Percentiles rank a stretch among this genome's conserved stretches.
Evolutionary conservation across 208 protist genomes (phyloP).

Genomic region (Phytomonas francai): DNA sequence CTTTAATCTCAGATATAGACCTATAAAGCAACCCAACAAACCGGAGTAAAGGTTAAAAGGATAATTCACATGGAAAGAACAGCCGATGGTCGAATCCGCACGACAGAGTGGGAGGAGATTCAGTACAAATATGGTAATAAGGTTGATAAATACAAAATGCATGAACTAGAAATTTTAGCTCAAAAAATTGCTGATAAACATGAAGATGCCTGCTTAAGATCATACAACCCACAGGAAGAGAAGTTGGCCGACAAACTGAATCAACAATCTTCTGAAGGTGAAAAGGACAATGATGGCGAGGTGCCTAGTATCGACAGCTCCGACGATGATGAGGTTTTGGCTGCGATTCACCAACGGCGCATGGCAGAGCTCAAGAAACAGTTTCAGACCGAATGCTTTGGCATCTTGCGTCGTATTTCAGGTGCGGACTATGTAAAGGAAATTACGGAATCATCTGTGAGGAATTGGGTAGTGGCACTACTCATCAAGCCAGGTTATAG

Average conservation of each 20-base stretch:
- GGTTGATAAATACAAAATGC: constrained; percentile 76
- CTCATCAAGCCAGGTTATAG: constrained; percentile 62
- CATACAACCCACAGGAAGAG: constrained; percentile 71
- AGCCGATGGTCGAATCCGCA: constrained; percentile 74
- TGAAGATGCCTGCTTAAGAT: constrained; percentile 48
- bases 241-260: constrained; percentile 55
- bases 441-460: constrained; percentile 68
- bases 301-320: constrained; percentile 12
- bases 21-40: background rate
- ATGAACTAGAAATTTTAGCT: constrained; percentile 72
- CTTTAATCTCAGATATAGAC: background rate
- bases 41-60: background rate
- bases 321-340: constrained; percentile 71
- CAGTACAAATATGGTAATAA: constrained; percentile 88
- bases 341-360: constrained; percentile 41
- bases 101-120: constrained; percentile 89
- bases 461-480: constrained; percentile 59
- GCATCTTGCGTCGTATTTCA: constrained; percentile 54
- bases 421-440: constrained; percentile 70
- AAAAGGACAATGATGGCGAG: constrained; percentile 12
- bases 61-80: constrained; percentile 52
- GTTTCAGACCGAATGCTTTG: constrained; percentile 49
- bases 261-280: constrained; percentile 40
- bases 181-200: constrained; percentile 75
- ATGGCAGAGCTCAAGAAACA: constrained; percentile 54